phyloP scores from a whole-genome alignment of 1,284 basidiomycete species.

The Sphaerobolus stellatus region DNA sequence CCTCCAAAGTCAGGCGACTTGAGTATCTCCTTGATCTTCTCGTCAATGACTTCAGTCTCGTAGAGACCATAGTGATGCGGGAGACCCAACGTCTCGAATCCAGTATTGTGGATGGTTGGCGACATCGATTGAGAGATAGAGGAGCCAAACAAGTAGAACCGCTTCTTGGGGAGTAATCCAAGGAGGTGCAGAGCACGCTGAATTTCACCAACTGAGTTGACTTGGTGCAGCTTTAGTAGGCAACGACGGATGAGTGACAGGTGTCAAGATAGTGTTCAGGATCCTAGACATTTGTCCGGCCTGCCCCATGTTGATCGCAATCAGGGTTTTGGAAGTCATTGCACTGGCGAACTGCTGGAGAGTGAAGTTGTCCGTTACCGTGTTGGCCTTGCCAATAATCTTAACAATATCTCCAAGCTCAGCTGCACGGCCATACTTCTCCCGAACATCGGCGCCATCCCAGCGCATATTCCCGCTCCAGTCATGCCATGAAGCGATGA shows the following conservation, averaged over 20 bases:
- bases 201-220: constrained; percentile 85
- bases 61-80: constrained; percentile 80
- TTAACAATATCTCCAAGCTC: constrained; percentile 88
- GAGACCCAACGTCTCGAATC: constrained; percentile 79
- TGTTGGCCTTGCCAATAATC: constrained; percentile 83
- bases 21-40: constrained; percentile 65
- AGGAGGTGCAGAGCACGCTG: constrained; percentile 79
- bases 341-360: constrained; percentile 73
- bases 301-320: constrained; percentile 93
- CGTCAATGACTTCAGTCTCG: constrained; percentile 70
- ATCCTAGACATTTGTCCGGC: constrained; percentile 90
- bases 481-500: constrained; percentile 95
- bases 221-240: constrained; percentile 89
- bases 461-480: constrained; percentile 86
- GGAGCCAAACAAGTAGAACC: constrained; percentile 86
- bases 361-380: constrained; percentile 77
- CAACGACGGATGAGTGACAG: constrained; percentile 85
- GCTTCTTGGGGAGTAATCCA: constrained; percentile 70
- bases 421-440: constrained; percentile 66
- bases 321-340: constrained; percentile 74
- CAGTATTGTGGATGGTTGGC: constrained; percentile 92
- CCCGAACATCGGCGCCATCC: constrained; percentile 66
- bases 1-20: constrained; percentile 82
- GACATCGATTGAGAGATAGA: constrained; percentile 92
- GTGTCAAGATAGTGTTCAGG: constrained; percentile 83